Conservation (phyloP, 1,284 basidiomycete genomes). For the Pisolithus thermaeus region DNA sequence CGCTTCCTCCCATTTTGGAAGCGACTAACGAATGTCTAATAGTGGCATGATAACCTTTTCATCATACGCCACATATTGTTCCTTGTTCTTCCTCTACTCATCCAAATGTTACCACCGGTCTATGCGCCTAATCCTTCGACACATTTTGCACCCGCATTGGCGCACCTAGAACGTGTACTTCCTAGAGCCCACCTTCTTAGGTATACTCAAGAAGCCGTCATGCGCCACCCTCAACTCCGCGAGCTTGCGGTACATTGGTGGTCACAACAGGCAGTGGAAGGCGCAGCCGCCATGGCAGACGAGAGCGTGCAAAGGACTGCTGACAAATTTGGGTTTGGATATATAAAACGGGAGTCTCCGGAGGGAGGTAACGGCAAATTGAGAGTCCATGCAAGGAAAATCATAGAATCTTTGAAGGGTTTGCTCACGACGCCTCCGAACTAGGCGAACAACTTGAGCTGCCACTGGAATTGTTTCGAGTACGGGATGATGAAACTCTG, state of each 20-base stretch:
- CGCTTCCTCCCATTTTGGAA: neutral
- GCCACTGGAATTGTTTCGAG: too few species aligned
- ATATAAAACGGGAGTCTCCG: conserved; percentile 25
- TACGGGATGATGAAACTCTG: too few species aligned
- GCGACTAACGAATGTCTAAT: conserved; percentile 6
- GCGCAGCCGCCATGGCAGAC: conserved; percentile 42
- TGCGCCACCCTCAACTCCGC: conserved; percentile 47
- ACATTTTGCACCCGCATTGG: conserved; percentile 20
- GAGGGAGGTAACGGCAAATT: conserved; percentile 29
- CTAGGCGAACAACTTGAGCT: neutral
- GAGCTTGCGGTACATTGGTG: conserved; percentile 48
- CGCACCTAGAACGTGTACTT: conserved; percentile 36
- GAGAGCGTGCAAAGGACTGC: conserved; percentile 46
- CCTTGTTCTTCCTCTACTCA: conserved; percentile 47
- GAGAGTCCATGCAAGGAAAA: conserved; percentile 34
- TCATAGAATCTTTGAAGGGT: conserved; percentile 32
- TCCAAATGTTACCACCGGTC: conserved; percentile 39
- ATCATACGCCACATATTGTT: conserved; percentile 51
- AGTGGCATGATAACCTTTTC: conserved; percentile 66
- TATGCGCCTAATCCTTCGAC: conserved; percentile 15
- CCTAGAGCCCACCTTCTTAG: conserved; percentile 47
- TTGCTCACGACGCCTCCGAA: conserved; percentile 19
- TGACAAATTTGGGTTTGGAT: conserved; percentile 42
- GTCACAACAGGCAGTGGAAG: conserved; percentile 47
- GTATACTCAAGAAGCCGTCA: conserved; percentile 47